Evolutionary conservation across 495 filamentous ascomycete genomes (phyloP), one percentile per base, ranked within the genome.

Genomic region (Cercophora newfieldiana): DNA sequence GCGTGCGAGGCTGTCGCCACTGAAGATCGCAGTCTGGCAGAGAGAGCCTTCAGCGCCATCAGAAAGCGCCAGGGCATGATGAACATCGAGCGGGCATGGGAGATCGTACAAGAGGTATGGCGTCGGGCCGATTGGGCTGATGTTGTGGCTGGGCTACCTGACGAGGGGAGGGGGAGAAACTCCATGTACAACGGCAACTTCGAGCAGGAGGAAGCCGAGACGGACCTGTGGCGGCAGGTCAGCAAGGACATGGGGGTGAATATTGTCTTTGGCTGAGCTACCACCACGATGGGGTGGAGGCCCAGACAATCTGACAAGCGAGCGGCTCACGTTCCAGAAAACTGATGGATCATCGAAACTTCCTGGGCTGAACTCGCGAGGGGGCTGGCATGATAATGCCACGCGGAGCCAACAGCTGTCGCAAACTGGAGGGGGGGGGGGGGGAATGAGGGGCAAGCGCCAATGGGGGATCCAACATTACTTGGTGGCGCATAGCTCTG

Each of bases 81-180:
- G 63, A 88, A 88, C 71, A 87, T 88, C 60, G 80, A 79, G 53
- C 73, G 83, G 59, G 83, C 84, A 16, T 85, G 86, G 83, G 81
- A 80, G 50, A 80, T 88, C 26, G 78, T 85, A 18, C 71, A 82
- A 67, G 85, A 87, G 69, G 82, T 88, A 18, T 88, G 86, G 86
- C 75, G 74, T 54, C 72, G 84, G 65, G 77, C 72, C 6, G 82
- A 86, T 71, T 71, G 69, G 56, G 68, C 71, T 7, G 75, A 71
- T 22, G 47, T 29, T 12, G 22, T 56, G 37, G 30, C 57, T 4
- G 33, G 33, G 10, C 29, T 48, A n/a, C 28, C 16, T 1, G 50
- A n/a, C 63, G 28, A 14, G 47, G 54, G 66, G 55, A 55, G 47
- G 33, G 8, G 47, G 16, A 53, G 53, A 19, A 24, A 50, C 26